phyloP scores from a whole-genome alignment of 2,329 filamentous ascomycete genomes.

The Cladosporium oxysporum region DNA sequence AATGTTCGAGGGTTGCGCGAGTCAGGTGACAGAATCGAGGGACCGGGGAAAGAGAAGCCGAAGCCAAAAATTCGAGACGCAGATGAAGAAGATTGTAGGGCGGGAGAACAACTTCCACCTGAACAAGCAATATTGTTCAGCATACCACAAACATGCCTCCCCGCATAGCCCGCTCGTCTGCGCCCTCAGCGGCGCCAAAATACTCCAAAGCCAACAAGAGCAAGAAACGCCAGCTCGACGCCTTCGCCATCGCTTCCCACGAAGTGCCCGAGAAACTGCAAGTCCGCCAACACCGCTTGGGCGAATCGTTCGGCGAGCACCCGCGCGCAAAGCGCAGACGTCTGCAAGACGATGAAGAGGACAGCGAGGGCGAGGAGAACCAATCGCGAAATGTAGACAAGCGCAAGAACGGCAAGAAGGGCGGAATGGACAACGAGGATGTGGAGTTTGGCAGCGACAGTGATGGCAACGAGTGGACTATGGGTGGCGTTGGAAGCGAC shows the following conservation, averaged over 20 bases:
- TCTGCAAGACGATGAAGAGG: conserved; percentile 49
- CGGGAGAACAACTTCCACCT: background rate
- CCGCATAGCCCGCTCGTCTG: conserved; percentile 42
- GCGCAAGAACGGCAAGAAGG: conserved; percentile 37
- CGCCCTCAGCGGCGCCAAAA: conserved; percentile 37
- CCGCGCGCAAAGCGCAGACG: conserved; percentile 47
- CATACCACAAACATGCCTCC: conserved; percentile 42
- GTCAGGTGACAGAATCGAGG: conserved; percentile 4
- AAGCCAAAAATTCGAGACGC: conserved; percentile 14
- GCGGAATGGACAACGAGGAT: conserved; percentile 42
- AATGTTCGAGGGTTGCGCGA: background rate
- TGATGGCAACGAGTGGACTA: conserved; percentile 80
- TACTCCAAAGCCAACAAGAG: conserved; percentile 46
- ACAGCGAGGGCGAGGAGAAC: conserved; percentile 53
- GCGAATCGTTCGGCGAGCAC: conserved; percentile 47
- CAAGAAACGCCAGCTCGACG: conserved; percentile 60
- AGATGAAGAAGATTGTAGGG: background rate
- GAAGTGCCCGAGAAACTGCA: conserved; percentile 55
- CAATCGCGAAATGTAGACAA: conserved; percentile 27
- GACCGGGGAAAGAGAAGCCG: background rate
- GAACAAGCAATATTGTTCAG: background rate
- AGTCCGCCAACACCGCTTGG: conserved; percentile 59
- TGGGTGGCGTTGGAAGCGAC: conserved; percentile 66
- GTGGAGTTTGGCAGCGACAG: conserved; percentile 79
- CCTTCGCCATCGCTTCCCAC: conserved; percentile 65